A percentile compares a stretch with the other conserved stretches of the same genome.
phyloP scores from a whole-genome alignment of 1,284 basidiomycete genomes.

The Volvariella volvacea region DNA sequence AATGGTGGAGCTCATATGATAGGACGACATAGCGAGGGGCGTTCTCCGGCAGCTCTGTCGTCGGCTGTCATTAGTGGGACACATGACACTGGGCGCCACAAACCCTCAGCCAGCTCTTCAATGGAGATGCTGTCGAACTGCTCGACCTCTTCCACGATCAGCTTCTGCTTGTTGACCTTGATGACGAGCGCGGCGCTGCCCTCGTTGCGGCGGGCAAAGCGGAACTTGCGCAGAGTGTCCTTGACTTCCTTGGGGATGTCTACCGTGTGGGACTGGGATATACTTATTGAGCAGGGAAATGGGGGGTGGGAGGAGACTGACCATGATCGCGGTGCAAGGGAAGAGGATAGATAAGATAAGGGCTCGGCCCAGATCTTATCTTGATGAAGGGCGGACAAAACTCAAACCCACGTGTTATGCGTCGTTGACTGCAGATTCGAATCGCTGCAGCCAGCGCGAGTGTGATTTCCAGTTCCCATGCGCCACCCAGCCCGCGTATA shows the following conservation, averaged over 20 bases:
- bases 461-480: no score
- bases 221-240: constrained; percentile 74
- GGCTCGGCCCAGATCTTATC: constrained; percentile 8
- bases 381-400: no score
- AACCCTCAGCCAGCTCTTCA: constrained; percentile 83
- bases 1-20: constrained; percentile 78
- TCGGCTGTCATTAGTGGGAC: constrained; percentile 1
- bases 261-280: constrained; percentile 60
- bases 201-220: constrained; percentile 63
- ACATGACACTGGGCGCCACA: constrained; percentile 7
- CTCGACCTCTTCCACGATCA: constrained; percentile 79
- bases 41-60: constrained; percentile 82
- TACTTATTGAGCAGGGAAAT: constrained; percentile 10
- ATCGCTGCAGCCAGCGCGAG: no score
- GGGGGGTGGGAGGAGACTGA: constrained; percentile 11
- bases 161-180: constrained; percentile 79
- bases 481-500: no score
- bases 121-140: constrained; percentile 70
- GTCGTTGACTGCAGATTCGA: no score
- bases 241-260: constrained; percentile 78
- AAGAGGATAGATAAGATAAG: constrained; percentile 4
- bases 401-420: no score
- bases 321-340: constrained; percentile 16
- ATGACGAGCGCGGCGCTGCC: constrained; percentile 76
- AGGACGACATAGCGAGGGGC: constrained; percentile 81